These are phyloP conservation scores for Spinacia oleracea DNA, from an alignment of 179 eudicot species.

Conservation along the genomic window DNA sequence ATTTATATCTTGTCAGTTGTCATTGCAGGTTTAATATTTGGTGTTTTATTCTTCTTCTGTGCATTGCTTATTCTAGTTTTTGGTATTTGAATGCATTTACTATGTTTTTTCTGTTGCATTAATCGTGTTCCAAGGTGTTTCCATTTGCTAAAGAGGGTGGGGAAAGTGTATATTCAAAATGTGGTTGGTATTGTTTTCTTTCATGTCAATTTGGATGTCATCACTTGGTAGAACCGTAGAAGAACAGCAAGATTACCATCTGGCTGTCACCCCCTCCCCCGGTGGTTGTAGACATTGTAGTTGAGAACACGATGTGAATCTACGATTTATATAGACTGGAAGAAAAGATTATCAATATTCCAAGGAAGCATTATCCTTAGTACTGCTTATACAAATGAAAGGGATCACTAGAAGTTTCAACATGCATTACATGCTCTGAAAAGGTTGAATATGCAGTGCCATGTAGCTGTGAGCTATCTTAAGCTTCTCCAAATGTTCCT, in stretches of 20 bases:
- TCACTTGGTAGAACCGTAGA: not conserved
- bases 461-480: conserved; percentile 11
- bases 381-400: not conserved
- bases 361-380: not conserved
- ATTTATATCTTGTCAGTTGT: not conserved
- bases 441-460: not conserved
- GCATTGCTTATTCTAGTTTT: not conserved
- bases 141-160: not conserved
- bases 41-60: too few relatives aligned
- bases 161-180: not conserved
- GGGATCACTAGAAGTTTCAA: not conserved
- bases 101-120: not conserved
- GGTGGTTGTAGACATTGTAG: not conserved
- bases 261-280: not conserved
- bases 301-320: not conserved
- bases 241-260: not conserved
- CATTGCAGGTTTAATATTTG: not conserved
- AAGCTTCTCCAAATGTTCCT: not conserved
- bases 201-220: not conserved
- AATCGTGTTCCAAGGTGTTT: not conserved
- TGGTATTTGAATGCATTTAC: not conserved
- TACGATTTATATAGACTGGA: not conserved
- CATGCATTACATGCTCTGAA: not conserved
- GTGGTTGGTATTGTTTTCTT: not conserved
- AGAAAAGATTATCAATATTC: not conserved